Conservation (phyloP, 2,329 filamentous ascomycete species). For the Plectosphaerella cucumerina region DNA sequence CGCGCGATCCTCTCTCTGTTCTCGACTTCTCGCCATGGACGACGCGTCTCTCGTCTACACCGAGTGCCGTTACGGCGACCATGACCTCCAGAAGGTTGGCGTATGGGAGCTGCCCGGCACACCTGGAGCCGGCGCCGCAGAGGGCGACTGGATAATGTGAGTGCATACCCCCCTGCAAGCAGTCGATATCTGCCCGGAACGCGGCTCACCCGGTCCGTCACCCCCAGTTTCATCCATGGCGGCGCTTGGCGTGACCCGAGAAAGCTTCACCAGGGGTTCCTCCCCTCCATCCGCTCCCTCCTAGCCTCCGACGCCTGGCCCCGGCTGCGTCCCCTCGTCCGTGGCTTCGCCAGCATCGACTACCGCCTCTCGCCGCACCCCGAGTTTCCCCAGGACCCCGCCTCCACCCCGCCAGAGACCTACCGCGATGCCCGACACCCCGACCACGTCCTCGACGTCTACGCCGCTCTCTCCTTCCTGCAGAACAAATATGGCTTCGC, state of each 20-base stretch:
- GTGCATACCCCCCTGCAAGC: slow-evolving; percentile 5
- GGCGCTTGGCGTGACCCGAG: slow-evolving; percentile 60
- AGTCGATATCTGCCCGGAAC: background rate
- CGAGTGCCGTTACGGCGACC: slow-evolving; percentile 31
- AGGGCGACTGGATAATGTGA: slow-evolving; percentile 32
- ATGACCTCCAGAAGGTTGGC: slow-evolving; percentile 40
- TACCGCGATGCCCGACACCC: slow-evolving; percentile 50
- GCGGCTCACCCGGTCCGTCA: background rate
- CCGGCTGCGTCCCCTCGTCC: slow-evolving; percentile 31
- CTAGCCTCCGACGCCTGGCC: slow-evolving; percentile 18
- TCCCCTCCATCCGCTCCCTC: slow-evolving; percentile 38
- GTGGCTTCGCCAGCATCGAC: slow-evolving; percentile 60
- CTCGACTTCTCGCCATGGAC: background rate
- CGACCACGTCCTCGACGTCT: slow-evolving; percentile 54
- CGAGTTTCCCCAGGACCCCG: slow-evolving; percentile 30
- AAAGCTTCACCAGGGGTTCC: slow-evolving; percentile 40
- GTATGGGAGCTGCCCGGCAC: slow-evolving; percentile 32
- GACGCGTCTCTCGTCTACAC: slow-evolving; percentile 20
- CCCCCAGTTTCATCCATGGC: slow-evolving; percentile 51
- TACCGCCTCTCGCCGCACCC: slow-evolving; percentile 57
- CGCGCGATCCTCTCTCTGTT: too few relatives aligned
- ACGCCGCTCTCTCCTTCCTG: slow-evolving; percentile 45
- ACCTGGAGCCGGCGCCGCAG: slow-evolving; percentile 4
- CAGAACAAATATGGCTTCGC: slow-evolving; percentile 39
- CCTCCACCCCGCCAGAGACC: slow-evolving; percentile 13